Conservation (phyloP, 306 rosid genomes). For the Inga laurina region DNA sequence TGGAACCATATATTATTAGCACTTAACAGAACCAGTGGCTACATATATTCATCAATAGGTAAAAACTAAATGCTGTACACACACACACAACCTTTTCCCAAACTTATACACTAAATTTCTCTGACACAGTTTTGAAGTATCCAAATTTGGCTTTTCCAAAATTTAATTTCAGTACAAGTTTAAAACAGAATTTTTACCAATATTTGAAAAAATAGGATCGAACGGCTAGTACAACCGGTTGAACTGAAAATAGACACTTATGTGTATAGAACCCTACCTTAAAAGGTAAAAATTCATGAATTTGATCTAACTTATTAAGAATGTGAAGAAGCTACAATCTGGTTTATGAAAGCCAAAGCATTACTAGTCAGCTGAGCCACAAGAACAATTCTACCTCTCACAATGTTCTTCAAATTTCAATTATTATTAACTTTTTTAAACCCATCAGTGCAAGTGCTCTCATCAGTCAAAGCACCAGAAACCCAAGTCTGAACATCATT, state of each 20-base stretch:
- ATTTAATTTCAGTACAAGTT: no score
- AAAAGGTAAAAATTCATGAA: background rate
- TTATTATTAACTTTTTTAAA: slow-evolving; percentile 40
- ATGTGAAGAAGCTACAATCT: slow-evolving; percentile 38
- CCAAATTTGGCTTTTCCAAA: background rate
- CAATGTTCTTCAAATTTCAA: slow-evolving; percentile 42
- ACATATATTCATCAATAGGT: no score
- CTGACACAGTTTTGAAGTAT: background rate
- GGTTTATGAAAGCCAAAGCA: slow-evolving; percentile 78
- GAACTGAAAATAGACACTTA: background rate
- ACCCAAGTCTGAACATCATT: slow-evolving; percentile 78
- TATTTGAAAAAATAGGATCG: background rate
- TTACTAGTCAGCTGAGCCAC: slow-evolving; percentile 69
- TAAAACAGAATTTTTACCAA: background rate
- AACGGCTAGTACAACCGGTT: no score
- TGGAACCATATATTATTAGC: no score
- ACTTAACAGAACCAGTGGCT: no score
- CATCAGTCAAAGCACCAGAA: slow-evolving; percentile 77
- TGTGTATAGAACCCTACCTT: no score
- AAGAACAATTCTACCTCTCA: slow-evolving; percentile 40
- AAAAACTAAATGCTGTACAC: no score
- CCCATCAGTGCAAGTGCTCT: slow-evolving; percentile 67
- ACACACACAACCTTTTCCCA: no score
- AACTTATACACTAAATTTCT: no score
- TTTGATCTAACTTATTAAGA: background rate